A percentile compares a stretch with the other conserved stretches of the same genome.
phyloP scores from a whole-genome alignment of 2,329 filamentous ascomycete species.

The Pseudocercospora fuligena region DNA sequence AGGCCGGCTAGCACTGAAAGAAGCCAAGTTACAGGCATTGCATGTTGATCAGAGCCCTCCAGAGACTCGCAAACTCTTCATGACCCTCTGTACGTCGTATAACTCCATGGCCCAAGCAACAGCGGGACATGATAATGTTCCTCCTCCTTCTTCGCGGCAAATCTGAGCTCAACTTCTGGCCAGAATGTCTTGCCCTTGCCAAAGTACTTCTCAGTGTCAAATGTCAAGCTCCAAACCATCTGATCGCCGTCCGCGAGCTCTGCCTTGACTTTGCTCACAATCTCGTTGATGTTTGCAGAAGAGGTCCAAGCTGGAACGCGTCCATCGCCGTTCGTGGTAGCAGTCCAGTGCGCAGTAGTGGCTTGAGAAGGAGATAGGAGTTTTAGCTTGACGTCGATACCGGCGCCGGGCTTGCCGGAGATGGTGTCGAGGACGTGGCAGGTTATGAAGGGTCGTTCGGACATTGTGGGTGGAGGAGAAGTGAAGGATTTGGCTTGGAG shows the following conservation, averaged over 20 bases:
- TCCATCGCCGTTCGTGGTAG: constrained; percentile 76
- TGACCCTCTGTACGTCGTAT: constrained; percentile 80
- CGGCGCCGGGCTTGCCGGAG: constrained; percentile 69
- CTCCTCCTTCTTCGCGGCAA: constrained; percentile 50
- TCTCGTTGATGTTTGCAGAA: constrained; percentile 40
- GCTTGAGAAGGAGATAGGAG: constrained; percentile 43
- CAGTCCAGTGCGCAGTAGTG: constrained; percentile 59
- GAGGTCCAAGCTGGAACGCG: constrained; percentile 73
- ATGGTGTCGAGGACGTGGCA: constrained; percentile 86
- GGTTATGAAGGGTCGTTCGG: constrained; percentile 66
- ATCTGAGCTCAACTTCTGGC: constrained; percentile 61
- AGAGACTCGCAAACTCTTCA: constrained; percentile 44
- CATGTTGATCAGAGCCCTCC: too few relatives aligned
- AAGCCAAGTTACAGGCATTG: too few relatives aligned
- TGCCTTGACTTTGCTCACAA: constrained; percentile 44
- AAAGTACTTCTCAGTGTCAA: constrained; percentile 75
- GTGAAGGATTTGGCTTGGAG: constrained; percentile 8
- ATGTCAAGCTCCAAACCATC: constrained; percentile 70
- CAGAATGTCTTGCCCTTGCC: constrained; percentile 63
- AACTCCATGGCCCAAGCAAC: constrained; percentile 77
- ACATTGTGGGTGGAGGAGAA: constrained; percentile 21
- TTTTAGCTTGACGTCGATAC: constrained; percentile 69
- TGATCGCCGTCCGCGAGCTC: constrained; percentile 43
- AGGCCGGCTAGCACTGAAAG: too few relatives aligned
- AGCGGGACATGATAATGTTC: constrained; percentile 82